A percentile compares a stretch with the other conserved stretches of the same genome.
phyloP scores from a whole-genome alignment of 768 basidiomycete species.

The Pleurotus djamor region DNA sequence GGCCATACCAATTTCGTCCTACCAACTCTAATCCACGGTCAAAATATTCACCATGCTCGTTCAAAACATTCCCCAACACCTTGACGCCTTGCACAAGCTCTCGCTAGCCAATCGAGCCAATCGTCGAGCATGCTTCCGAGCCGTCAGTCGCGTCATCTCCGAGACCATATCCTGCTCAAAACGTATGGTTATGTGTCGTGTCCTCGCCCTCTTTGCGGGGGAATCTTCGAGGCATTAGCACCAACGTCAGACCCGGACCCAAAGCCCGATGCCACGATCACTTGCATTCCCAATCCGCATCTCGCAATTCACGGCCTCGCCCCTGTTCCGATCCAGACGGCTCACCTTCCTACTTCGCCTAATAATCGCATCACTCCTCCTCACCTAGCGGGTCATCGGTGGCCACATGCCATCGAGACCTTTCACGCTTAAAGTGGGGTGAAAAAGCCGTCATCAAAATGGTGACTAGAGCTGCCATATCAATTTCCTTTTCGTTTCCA shows the following conservation, averaged over 20 bases:
- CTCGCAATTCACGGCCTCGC: no score
- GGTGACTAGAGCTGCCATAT: no score
- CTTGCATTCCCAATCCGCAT: not conserved
- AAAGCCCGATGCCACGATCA: not conserved
- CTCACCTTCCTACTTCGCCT: no score
- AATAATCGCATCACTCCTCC: no score
- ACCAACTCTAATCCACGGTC: not conserved
- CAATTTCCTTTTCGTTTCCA: no score
- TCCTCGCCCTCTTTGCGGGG: slow-evolving; percentile 20
- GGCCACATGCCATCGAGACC: no score
- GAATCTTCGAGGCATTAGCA: slow-evolving; percentile 7
- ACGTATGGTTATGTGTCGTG: slow-evolving; percentile 21
- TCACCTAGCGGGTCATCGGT: no score
- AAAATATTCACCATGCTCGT: not conserved
- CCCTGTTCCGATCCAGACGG: no score
- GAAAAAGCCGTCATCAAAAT: no score
- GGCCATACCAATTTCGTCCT: not conserved
- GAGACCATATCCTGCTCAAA: slow-evolving; percentile 25
- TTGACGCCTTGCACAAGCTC: not conserved
- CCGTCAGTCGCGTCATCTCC: slow-evolving; percentile 20
- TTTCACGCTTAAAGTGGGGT: no score
- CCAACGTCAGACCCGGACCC: not conserved
- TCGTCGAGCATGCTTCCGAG: not conserved
- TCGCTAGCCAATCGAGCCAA: not conserved
- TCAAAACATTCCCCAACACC: not conserved